These are phyloP conservation scores for Phytophthora vignae DNA, from an alignment of 352 stramenopile genomes.

Conservation along the genomic window DNA sequence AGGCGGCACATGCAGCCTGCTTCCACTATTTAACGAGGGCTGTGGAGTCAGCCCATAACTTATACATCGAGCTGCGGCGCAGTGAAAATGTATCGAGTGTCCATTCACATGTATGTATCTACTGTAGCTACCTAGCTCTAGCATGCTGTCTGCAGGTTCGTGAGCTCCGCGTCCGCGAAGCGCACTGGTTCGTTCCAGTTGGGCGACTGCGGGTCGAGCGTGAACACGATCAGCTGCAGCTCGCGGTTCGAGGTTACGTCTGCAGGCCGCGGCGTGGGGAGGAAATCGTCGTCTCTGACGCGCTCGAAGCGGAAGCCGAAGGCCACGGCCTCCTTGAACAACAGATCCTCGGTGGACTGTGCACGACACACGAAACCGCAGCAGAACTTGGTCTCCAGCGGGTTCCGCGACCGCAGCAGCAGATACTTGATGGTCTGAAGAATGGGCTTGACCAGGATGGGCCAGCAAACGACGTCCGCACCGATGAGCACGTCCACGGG, in stretches of 20 bases:
- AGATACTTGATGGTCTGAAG: slow-evolving; percentile 77
- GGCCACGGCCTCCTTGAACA: slow-evolving; percentile 52
- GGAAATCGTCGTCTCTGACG: slow-evolving; percentile 43
- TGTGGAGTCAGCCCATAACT: slow-evolving; percentile 38
- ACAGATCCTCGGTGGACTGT: slow-evolving; percentile 59
- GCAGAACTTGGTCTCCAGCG: slow-evolving; percentile 57
- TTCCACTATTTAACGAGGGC: slow-evolving; percentile 41
- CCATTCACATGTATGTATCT: too few species aligned
- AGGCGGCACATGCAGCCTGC: slow-evolving; percentile 15
- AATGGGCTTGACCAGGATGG: slow-evolving; percentile 71
- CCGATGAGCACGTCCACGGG: slow-evolving; percentile 67
- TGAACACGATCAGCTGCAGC: slow-evolving; percentile 61
- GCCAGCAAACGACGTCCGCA: slow-evolving; percentile 81
- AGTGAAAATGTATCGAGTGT: not conserved
- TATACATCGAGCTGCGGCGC: slow-evolving; percentile 28
- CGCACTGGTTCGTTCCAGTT: slow-evolving; percentile 50
- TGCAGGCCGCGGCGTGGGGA: slow-evolving; percentile 48
- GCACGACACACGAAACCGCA: slow-evolving; percentile 72
- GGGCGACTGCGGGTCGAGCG: slow-evolving; percentile 40
- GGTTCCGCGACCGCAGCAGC: slow-evolving; percentile 43
- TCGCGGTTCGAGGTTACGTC: slow-evolving; percentile 52
- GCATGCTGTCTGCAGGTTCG: slow-evolving; percentile 58
- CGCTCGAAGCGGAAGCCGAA: slow-evolving; percentile 55
- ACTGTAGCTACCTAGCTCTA: slow-evolving; percentile 27
- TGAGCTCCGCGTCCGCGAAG: slow-evolving; percentile 49